Evolutionary conservation across 2,329 filamentous ascomycete genomes (phyloP).

Genomic region (Penicillium olsonii): DNA sequence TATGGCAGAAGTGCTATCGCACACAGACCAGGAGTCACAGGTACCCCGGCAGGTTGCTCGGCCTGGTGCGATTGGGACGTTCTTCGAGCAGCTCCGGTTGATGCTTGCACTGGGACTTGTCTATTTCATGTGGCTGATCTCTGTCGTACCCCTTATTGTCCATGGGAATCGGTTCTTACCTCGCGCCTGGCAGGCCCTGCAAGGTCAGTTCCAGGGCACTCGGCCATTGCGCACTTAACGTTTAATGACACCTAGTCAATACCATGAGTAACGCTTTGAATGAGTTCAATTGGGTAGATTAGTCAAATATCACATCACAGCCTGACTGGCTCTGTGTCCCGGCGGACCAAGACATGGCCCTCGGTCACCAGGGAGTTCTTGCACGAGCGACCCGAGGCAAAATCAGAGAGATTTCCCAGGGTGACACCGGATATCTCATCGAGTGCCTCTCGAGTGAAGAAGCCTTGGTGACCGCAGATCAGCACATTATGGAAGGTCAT

Average conservation of each 20-base stretch:
- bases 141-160: slow-evolving; percentile 39
- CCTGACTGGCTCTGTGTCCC: slow-evolving; percentile 32
- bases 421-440: slow-evolving; percentile 64
- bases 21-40: slow-evolving; percentile 19
- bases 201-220: slow-evolving; percentile 16
- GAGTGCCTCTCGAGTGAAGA: slow-evolving; percentile 68
- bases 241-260: neutral
- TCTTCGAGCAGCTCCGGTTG: slow-evolving; percentile 30
- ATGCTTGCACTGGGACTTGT: slow-evolving; percentile 34
- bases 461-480: slow-evolving; percentile 68
- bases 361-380: slow-evolving; percentile 33
- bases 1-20: slow-evolving; percentile 53
- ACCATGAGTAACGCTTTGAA: neutral
- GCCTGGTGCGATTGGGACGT: slow-evolving; percentile 12
- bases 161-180: slow-evolving; percentile 35
- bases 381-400: slow-evolving; percentile 26
- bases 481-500: slow-evolving; percentile 70
- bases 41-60: slow-evolving; percentile 12
- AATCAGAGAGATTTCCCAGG: slow-evolving; percentile 54
- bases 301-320: slow-evolving; percentile 17
- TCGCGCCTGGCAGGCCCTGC: slow-evolving; percentile 21
- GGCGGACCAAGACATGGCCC: slow-evolving; percentile 29
- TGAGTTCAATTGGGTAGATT: neutral
- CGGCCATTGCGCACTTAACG: slow-evolving; percentile 12
- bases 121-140: slow-evolving; percentile 40